A percentile compares a stretch with the other conserved stretches of the same genome.
phyloP scores from a whole-genome alignment of 768 basidiomycete genomes.

The Russula griseocarnosa region DNA sequence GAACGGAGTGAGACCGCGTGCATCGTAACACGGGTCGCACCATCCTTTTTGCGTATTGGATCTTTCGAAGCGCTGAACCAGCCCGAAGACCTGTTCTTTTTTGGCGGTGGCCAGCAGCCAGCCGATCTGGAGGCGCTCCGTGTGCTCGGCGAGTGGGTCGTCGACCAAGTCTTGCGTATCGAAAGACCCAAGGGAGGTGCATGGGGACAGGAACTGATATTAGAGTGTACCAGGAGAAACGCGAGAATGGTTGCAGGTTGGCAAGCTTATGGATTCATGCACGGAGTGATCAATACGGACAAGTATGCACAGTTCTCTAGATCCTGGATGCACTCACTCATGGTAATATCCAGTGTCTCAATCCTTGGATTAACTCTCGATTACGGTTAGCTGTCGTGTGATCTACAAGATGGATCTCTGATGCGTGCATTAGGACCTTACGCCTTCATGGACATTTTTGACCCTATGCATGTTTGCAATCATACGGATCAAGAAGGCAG shows the following conservation, averaged over 20 bases:
- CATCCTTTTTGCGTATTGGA: slow-evolving; percentile 90
- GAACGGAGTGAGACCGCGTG: slow-evolving; percentile 71
- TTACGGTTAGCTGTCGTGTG: slow-evolving; percentile 46
- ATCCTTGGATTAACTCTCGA: slow-evolving; percentile 74
- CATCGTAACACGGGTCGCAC: slow-evolving; percentile 75
- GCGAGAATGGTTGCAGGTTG: slow-evolving; percentile 91
- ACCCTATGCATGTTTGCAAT: slow-evolving; percentile 84
- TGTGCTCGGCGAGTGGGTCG: slow-evolving; percentile 72
- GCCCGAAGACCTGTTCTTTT: slow-evolving; percentile 56
- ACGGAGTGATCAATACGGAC: slow-evolving; percentile 96
- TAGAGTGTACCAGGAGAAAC: slow-evolving; percentile 79
- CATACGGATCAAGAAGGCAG: slow-evolving; percentile 76
- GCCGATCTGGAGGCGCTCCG: slow-evolving; percentile 72
- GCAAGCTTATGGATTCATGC: slow-evolving; percentile 95
- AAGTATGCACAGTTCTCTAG: slow-evolving; percentile 50
- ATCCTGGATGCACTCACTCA: slow-evolving; percentile 18
- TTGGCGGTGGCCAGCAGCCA: slow-evolving; percentile 73
- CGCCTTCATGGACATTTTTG: slow-evolving; percentile 93
- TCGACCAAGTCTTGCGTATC: slow-evolving; percentile 53
- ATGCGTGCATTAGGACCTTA: slow-evolving; percentile 59
- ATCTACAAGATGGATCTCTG: slow-evolving; percentile 5
- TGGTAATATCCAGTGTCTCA: slow-evolving; percentile 49
- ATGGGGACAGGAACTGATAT: slow-evolving; percentile 70
- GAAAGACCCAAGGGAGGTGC: slow-evolving; percentile 34
- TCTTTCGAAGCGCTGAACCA: slow-evolving; percentile 84